Conservation (phyloP, 176 grass and related monocot species). For the Ensete glaucum region DNA sequence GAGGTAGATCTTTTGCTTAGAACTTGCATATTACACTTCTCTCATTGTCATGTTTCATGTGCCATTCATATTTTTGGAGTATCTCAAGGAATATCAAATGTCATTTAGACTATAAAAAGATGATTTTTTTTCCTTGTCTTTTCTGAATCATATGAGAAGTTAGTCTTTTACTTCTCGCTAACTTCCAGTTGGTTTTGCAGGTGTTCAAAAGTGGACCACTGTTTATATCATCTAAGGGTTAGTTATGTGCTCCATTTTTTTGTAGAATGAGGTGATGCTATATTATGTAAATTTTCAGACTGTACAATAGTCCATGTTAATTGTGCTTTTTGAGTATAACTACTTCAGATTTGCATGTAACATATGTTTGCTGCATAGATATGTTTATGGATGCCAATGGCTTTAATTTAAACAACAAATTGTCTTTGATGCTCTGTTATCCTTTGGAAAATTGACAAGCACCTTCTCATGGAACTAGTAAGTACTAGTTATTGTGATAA, state of each 20-base stretch:
- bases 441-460: background rate
- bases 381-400: background rate
- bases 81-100: background rate
- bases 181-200: slow-evolving; percentile 30
- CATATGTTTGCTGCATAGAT: background rate
- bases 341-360: background rate
- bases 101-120: background rate
- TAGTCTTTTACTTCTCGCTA: slow-evolving; percentile 18
- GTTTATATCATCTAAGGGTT: slow-evolving; percentile 99
- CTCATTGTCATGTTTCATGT: background rate
- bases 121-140: background rate
- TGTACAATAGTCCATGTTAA: background rate
- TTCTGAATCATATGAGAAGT: background rate
- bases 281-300: background rate
- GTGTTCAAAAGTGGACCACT: slow-evolving; percentile 97
- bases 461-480: background rate
- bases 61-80: too few relatives aligned
- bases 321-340: background rate
- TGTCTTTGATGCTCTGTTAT: background rate
- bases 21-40: background rate
- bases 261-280: background rate
- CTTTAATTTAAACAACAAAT: background rate
- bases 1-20: background rate
- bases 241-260: background rate
- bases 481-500: background rate